A percentile compares a stretch with the other conserved stretches of the same genome.
These are phyloP conservation scores for Eutypa lata DNA, from an alignment of 2,329 filamentous ascomycete genomes.

Conservation along the genomic window DNA sequence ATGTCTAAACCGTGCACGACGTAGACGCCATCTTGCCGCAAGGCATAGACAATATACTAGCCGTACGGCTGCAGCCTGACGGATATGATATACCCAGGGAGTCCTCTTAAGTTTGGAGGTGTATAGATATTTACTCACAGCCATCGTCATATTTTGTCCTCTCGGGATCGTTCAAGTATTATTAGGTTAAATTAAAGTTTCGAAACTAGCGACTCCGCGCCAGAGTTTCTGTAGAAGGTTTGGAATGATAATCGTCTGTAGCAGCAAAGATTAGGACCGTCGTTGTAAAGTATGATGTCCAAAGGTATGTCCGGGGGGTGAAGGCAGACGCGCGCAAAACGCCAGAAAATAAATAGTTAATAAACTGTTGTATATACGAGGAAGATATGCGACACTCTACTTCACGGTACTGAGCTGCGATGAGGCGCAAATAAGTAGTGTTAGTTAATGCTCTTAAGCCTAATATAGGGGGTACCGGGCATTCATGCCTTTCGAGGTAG, in stretches of 20 bases:
- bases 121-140: background rate
- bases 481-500: background rate
- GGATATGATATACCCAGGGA: background rate
- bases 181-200: background rate
- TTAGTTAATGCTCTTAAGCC: background rate
- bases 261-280: background rate
- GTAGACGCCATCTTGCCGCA: background rate
- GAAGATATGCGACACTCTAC: background rate
- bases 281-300: background rate
- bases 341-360: background rate
- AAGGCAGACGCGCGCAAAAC: background rate
- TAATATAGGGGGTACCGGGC: background rate
- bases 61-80: background rate
- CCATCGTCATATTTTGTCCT: background rate
- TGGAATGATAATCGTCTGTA: background rate
- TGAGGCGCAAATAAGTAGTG: background rate
- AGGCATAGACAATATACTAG: background rate
- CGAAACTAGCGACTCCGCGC: background rate
- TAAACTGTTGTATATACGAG: background rate
- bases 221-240: background rate
- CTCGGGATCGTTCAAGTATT: background rate
- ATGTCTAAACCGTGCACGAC: background rate
- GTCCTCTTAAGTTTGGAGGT: background rate
- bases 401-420: background rate
- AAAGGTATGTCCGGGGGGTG: background rate